Base-by-base conservation (phyloP, 805 yeast species). In the Scheffersomyces ergatensis region DNA sequence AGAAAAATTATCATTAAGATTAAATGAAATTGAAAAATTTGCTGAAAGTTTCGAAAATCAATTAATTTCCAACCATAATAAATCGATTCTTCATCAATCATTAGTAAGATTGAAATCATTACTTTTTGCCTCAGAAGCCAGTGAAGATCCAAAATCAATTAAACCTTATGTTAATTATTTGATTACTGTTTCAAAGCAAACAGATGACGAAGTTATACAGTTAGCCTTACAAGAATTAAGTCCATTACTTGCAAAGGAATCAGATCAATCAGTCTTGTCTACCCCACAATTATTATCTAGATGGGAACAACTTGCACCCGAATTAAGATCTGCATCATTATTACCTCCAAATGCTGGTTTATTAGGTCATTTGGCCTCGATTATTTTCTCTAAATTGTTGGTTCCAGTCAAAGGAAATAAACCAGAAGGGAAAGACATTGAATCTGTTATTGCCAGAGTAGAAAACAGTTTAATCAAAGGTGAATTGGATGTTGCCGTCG, bases 301-400 rank as follows among this genome's bases (percentile, higher is more conserved):
- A 55, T 88, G 96, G 87, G 78, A 81, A 48, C 68, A 82, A 39
- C 74, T 93, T 44, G 82, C 77, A 17, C 93, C 95, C 13, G 96
- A 92, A 66, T 78, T 93, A 58, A 83, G 96, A 63, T 80, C 89
- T 23, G 90, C 95, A 6, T 82, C 97, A 4, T 69, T 93, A 52
- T 77, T 90, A 46, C 97, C 98, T 40, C 95, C 95, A 52, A 87
- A 92, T 57, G 96, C 99, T 19, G 99, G 99, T 57, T 77, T 93
- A 40, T 77, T 92, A 53, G 98, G 97, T 23, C 97, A 93, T 63
- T 62, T 89, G 33, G 77, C 95, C 5, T 90, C 98, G 14, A 72
- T 76, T 49, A 41, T 89, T 7, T 85, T 90, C 58, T 84, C 95
- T 26, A 78, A 77, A 52, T 74, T 90, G 45, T 74, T 92, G 54